Conservation (phyloP, 2,329 filamentous ascomycete species). For the Aspergillus bombycis region DNA sequence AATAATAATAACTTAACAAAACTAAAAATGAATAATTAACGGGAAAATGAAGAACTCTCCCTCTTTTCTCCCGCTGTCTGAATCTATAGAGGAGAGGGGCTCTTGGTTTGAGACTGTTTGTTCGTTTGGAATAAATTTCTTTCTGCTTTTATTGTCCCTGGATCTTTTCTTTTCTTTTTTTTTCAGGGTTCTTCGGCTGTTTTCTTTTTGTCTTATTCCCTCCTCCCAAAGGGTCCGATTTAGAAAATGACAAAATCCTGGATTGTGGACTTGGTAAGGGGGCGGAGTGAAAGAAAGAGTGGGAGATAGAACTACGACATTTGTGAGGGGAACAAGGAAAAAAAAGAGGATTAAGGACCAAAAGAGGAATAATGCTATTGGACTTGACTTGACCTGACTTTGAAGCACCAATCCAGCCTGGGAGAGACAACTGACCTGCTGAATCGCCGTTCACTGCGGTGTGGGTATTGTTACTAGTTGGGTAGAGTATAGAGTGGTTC, state of each 20-base stretch:
- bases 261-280: conserved; percentile 1
- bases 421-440: background rate
- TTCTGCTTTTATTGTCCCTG: background rate
- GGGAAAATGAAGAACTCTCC: background rate
- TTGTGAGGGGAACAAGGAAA: conserved; percentile 2
- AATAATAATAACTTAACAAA: background rate
- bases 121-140: background rate
- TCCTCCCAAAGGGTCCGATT: background rate
- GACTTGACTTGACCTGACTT: background rate
- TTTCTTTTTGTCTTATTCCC: background rate
- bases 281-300: background rate
- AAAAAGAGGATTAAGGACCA: background rate
- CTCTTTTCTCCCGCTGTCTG: background rate
- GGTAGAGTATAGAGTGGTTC: conserved; percentile 3
- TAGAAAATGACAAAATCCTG: background rate
- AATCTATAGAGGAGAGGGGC: background rate
- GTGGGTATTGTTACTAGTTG: conserved; percentile 6
- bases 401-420: background rate
- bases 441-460: background rate
- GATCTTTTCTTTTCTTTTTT: background rate
- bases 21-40: background rate
- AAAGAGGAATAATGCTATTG: background rate
- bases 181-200: background rate
- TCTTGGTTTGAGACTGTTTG: background rate
- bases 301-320: background rate